Evolutionary conservation across 2,329 filamentous ascomycete species (phyloP).

Genomic region (Gnomoniopsis sp.): DNA sequence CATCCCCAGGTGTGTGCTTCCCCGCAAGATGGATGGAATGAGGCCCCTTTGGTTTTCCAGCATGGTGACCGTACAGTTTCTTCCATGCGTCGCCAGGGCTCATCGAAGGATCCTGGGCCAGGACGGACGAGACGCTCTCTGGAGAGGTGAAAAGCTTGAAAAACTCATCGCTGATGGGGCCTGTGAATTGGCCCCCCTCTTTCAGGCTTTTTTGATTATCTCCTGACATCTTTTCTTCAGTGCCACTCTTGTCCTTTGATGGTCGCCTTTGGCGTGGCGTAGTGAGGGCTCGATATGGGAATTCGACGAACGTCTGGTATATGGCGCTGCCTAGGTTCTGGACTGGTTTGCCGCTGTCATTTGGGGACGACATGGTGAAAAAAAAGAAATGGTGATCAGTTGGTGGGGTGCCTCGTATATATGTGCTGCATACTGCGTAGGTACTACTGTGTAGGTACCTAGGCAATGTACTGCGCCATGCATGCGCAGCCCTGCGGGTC

Average conservation of each 20-base stretch:
- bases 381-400: neutral
- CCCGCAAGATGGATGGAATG: constrained; percentile 19
- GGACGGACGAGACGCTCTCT: constrained; percentile 54
- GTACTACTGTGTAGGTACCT: neutral
- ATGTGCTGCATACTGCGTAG: neutral
- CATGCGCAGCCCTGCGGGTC: neutral
- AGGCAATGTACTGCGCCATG: neutral
- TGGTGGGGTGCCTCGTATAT: neutral
- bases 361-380: constrained; percentile 4
- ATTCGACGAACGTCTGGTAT: constrained; percentile 28
- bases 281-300: constrained; percentile 28
- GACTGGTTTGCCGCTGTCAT: constrained; percentile 5
- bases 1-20: constrained; percentile 20
- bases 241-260: neutral
- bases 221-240: neutral
- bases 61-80: constrained; percentile 44
- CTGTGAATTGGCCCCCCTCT: constrained; percentile 4
- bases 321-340: constrained; percentile 13
- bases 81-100: constrained; percentile 53
- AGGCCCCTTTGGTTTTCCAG: constrained; percentile 17
- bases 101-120: constrained; percentile 51
- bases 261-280: constrained; percentile 21
- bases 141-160: constrained; percentile 48
- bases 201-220: constrained; percentile 6
- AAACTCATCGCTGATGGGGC: constrained; percentile 41